Base-by-base conservation (phyloP, 441 rosid species). In the Theobroma grandiflorum region DNA sequence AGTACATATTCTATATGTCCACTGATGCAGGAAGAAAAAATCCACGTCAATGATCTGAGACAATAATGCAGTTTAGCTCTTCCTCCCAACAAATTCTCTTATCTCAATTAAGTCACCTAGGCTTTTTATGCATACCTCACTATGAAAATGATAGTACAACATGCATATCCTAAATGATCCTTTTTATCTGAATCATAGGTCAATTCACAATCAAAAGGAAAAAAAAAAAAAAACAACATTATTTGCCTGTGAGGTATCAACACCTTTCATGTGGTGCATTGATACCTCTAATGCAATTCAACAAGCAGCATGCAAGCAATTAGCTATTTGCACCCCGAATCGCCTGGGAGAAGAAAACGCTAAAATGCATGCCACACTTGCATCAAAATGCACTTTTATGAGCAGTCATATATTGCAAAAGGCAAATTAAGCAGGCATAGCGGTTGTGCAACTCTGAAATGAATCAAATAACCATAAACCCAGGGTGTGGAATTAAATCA, bases 321-420 rank as follows among this genome's bases (percentile, higher is more conserved):
- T 43, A 66, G 50, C 31, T 40, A 66, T 9, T 50, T n/a, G 50
- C 71, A 18, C 50, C 4, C 50, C 47, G 8, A 26, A 66, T 42
- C 40, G 26, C 50, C 45, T 16, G 50, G 37, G 9, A n/a, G 52
- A 68, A 43, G 22, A 16, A 6, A 64, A 20, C 12, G 72, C 33
- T 68, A 22, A 43, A 43, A 20, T 68, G 43, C 37, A 68, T 22
- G 33, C 53, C 52, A 68, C 6, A 42, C 37, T 71, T 15, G 8
- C 35, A 68, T 22, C 55, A 68, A 69, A 59, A 45, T 68, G 73
- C 40, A 70, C 74, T 49, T 70, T 40, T 52, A 70, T 16, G 15
- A 20, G 59, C 33, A n/a, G 22, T 65, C 45, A 64, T 64, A 66
- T 11, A 66, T 11, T 22, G 18, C 53, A 68, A n/a, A 66, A 20